phyloP scores from a whole-genome alignment of 306 rosid species.

The Cucurbita pepo region DNA sequence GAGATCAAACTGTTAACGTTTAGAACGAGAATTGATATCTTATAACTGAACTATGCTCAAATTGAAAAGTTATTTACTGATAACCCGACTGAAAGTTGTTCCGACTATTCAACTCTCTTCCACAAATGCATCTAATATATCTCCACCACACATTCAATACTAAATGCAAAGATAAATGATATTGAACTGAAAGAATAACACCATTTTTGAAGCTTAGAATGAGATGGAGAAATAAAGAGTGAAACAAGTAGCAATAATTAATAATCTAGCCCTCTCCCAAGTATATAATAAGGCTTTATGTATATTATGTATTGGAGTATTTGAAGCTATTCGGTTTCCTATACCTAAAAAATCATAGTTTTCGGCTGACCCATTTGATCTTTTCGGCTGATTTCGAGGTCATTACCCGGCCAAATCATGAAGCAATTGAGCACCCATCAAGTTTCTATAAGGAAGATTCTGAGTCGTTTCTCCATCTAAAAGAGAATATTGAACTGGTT shows the following conservation, averaged over 20 bases:
- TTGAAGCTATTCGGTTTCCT: neutral
- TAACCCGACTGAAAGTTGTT: no score
- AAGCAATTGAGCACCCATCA: constrained; percentile 76
- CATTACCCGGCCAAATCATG: constrained; percentile 52
- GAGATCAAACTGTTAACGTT: no score
- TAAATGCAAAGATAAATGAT: no score
- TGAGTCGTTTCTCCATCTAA: constrained; percentile 50
- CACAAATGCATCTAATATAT: no score
- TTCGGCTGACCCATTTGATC: neutral
- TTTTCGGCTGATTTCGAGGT: neutral
- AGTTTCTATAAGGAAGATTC: constrained; percentile 59
- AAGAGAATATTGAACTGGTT: constrained; percentile 54
- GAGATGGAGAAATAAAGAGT: no score
- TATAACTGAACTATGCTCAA: no score
- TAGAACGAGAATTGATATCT: no score
- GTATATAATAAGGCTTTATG: neutral
- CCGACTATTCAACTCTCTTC: no score
- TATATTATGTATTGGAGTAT: constrained; percentile 8
- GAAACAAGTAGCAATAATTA: neutral
- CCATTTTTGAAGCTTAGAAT: no score
- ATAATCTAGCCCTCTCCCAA: neutral
- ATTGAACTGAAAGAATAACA: no score
- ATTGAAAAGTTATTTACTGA: no score
- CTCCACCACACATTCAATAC: no score
- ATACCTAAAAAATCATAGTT: neutral